These are phyloP conservation scores for Tuber umbilicatum DNA, from an alignment of 495 filamentous ascomycete species.

Conservation along the genomic window DNA sequence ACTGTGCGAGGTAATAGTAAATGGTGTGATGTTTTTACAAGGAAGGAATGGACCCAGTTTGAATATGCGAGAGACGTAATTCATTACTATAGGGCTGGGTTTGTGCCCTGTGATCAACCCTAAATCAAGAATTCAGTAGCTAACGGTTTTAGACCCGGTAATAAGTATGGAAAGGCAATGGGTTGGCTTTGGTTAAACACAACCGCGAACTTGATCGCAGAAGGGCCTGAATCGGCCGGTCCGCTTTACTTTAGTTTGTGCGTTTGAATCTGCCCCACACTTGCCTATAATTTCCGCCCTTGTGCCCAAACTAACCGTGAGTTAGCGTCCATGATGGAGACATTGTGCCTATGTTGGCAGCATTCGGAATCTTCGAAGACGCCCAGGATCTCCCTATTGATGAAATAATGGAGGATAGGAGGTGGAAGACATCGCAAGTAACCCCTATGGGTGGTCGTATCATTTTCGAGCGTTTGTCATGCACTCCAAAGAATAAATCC, in stretches of 20 bases:
- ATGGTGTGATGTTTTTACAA: slow-evolving; percentile 56
- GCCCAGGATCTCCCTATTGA: slow-evolving; percentile 46
- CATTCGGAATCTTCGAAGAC: slow-evolving; percentile 51
- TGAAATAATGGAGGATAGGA: slow-evolving; percentile 45
- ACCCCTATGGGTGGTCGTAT: slow-evolving; percentile 57
- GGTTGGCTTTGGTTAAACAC: slow-evolving; percentile 60
- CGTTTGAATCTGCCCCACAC: slow-evolving; percentile 25
- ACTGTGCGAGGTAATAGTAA: slow-evolving; percentile 51
- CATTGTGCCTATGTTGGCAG: slow-evolving; percentile 53
- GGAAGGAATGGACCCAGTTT: slow-evolving; percentile 53
- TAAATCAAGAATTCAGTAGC: not conserved
- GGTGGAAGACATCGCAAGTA: slow-evolving; percentile 53
- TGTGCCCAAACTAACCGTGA: slow-evolving; percentile 4
- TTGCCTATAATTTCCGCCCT: not conserved
- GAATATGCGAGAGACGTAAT: slow-evolving; percentile 57
- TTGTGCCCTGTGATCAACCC: not conserved
- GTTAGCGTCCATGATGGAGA: slow-evolving; percentile 56
- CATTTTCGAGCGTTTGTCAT: slow-evolving; percentile 52
- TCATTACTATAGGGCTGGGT: slow-evolving; percentile 56
- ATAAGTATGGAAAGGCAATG: slow-evolving; percentile 53
- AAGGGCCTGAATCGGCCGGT: slow-evolving; percentile 48
- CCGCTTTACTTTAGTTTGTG: slow-evolving; percentile 56
- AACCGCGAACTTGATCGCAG: slow-evolving; percentile 48
- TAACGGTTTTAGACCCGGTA: slow-evolving; percentile 46
- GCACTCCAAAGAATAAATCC: slow-evolving; percentile 29